These are phyloP conservation scores for Phlyctochytrium bullatum DNA, from an alignment of 192 early-diverging fungal genomes.

Conservation along the genomic window DNA sequence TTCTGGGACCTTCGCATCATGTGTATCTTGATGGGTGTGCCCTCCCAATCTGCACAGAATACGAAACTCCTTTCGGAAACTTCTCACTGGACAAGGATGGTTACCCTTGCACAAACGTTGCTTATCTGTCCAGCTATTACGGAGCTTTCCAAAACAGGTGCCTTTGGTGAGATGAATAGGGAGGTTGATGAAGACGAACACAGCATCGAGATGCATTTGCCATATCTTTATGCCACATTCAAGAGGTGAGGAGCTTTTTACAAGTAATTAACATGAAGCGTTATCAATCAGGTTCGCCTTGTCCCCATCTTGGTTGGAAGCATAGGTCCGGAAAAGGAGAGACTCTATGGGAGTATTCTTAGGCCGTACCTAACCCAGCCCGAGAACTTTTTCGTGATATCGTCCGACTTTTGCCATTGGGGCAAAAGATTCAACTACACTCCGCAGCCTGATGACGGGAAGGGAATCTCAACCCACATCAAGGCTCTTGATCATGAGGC, in stretches of 20 bases:
- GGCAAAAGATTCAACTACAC: constrained; percentile 85
- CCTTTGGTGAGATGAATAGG: constrained; percentile 67
- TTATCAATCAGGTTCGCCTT: too few species aligned
- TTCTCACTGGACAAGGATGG: constrained; percentile 63
- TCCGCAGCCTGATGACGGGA: constrained; percentile 9
- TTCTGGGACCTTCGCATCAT: constrained; percentile 94
- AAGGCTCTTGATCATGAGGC: constrained; percentile 73
- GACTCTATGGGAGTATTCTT: constrained; percentile 68
- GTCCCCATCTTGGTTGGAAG: constrained; percentile 90
- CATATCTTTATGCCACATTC: constrained; percentile 83
- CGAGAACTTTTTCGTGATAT: constrained; percentile 85
- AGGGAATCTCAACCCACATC: constrained; percentile 78
- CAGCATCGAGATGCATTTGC: constrained; percentile 96
- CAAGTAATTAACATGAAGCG: too few species aligned
- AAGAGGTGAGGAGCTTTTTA: constrained; percentile 42
- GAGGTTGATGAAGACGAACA: constrained; percentile 89
- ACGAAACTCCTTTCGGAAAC: constrained; percentile 88
- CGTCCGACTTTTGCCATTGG: constrained; percentile 98
- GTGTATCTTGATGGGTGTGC: constrained; percentile 78
- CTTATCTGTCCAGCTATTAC: constrained; percentile 45
- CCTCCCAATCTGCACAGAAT: constrained; percentile 65
- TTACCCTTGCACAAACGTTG: background rate
- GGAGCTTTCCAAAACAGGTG: constrained; percentile 61
- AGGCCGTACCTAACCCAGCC: constrained; percentile 69
- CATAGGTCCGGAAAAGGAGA: constrained; percentile 57